These are phyloP conservation scores for Hericium coralloides DNA, from an alignment of 768 basidiomycete species.

Conservation along the genomic window DNA sequence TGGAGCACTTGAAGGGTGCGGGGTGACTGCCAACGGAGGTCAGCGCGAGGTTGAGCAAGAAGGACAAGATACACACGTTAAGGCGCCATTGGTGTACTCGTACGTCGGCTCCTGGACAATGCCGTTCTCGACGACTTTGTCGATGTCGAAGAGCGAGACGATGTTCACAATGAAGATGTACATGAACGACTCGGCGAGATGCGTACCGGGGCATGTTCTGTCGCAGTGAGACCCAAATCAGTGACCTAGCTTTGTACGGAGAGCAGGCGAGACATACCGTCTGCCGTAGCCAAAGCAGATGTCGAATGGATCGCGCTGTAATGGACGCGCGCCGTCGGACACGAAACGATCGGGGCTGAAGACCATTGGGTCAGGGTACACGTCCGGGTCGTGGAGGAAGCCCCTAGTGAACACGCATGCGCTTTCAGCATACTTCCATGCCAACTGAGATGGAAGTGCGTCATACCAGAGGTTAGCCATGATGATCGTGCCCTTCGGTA, in stretches of 20 bases:
- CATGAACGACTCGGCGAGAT: conserved; percentile 14
- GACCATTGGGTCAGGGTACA: conserved; percentile 19
- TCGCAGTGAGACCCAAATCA: too few species aligned
- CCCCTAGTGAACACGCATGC: conserved; percentile 12
- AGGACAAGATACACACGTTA: conserved; percentile 4
- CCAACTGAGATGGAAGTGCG: neutral
- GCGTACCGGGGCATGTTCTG: conserved; percentile 13
- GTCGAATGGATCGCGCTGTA: conserved; percentile 15
- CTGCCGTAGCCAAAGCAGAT: conserved; percentile 20
- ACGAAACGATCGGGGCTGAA: conserved; percentile 25
- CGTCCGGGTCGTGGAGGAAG: conserved; percentile 21
- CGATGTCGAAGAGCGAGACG: conserved; percentile 13
- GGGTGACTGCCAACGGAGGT: neutral
- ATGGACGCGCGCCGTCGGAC: conserved; percentile 3
- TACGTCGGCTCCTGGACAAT: conserved; percentile 10
- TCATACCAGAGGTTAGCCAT: conserved; percentile 26
- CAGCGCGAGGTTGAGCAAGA: neutral
- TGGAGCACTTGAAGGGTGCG: neutral
- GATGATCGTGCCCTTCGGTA: conserved; percentile 30
- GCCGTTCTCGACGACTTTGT: conserved; percentile 8
- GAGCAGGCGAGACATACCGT: conserved; percentile 9
- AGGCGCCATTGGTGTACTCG: conserved; percentile 10
- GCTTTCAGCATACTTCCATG: neutral
- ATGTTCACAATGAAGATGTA: conserved; percentile 12
- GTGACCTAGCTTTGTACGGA: neutral